Conservation (phyloP, 2,329 filamentous ascomycete genomes). For the Amauroascus niger region DNA sequence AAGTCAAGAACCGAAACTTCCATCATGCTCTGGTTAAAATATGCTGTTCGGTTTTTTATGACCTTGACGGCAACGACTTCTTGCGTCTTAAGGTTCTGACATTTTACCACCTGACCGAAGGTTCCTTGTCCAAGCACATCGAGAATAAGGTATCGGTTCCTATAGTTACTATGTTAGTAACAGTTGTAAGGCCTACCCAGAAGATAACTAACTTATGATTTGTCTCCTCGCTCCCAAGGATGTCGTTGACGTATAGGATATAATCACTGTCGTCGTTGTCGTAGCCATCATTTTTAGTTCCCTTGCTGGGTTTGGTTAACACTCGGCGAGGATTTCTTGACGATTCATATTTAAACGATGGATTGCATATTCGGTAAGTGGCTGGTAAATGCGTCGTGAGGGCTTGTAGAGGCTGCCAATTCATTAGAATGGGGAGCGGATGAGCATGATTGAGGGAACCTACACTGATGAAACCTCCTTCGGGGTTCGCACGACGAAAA, state of each 20-base stretch:
- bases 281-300: slow-evolving; percentile 95
- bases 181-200: background rate
- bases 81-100: slow-evolving; percentile 95
- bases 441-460: slow-evolving; percentile 7
- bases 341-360: slow-evolving; percentile 96
- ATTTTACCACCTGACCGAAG: slow-evolving; percentile 97
- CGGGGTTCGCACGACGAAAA: slow-evolving; percentile 86
- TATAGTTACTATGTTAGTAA: slow-evolving; percentile 28
- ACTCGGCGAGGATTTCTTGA: slow-evolving; percentile 92
- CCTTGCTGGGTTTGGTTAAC: slow-evolving; percentile 96
- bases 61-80: slow-evolving; percentile 98
- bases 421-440: slow-evolving; percentile 19
- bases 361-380: slow-evolving; percentile 97
- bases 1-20: slow-evolving; percentile 95
- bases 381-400: slow-evolving; percentile 85
- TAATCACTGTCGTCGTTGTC: slow-evolving; percentile 99
- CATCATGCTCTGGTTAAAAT: slow-evolving; percentile 99
- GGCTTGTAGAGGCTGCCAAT: slow-evolving; percentile 75
- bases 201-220: slow-evolving; percentile 69
- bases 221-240: slow-evolving; percentile 91
- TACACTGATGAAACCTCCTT: slow-evolving; percentile 96
- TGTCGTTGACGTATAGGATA: slow-evolving; percentile 98
- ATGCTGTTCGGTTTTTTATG: slow-evolving; percentile 96
- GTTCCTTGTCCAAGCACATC: slow-evolving; percentile 96
- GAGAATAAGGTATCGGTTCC: slow-evolving; percentile 90